Evolutionary conservation across 169 alveolate species (phyloP).

Genomic region (Babesia bigemina): DNA sequence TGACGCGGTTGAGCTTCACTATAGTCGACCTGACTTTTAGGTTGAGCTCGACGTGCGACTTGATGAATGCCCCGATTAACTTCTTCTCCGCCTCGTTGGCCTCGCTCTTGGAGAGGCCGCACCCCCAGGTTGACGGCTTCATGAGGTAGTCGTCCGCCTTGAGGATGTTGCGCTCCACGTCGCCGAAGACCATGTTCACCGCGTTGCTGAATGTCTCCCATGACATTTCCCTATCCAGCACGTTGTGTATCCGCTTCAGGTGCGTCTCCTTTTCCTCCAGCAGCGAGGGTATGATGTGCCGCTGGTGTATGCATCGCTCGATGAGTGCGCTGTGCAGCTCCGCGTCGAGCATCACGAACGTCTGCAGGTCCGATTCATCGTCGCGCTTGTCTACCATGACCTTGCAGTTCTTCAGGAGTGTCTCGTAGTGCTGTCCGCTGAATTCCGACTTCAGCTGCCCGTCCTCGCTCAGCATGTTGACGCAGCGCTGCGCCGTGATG

Average conservation of each 20-base stretch:
- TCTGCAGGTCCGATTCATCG: slow-evolving; percentile 43
- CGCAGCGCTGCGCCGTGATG: slow-evolving; percentile 66
- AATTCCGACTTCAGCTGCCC: slow-evolving; percentile 31
- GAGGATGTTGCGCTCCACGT: slow-evolving; percentile 47
- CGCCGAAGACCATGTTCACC: slow-evolving; percentile 54
- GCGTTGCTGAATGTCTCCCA: slow-evolving; percentile 65
- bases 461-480: slow-evolving; percentile 24
- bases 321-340: slow-evolving; percentile 51
- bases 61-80: slow-evolving; percentile 52
- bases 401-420: slow-evolving; percentile 31
- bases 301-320: slow-evolving; percentile 33
- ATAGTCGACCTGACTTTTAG: slow-evolving; percentile 46
- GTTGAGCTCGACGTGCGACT: slow-evolving; percentile 56
- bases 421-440: slow-evolving; percentile 29
- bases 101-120: slow-evolving; percentile 30
- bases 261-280: slow-evolving; percentile 57
- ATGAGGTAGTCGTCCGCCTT: slow-evolving; percentile 34
- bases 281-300: slow-evolving; percentile 58
- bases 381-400: slow-evolving; percentile 43
- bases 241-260: slow-evolving; percentile 39
- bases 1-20: slow-evolving; percentile 13
- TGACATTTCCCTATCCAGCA: slow-evolving; percentile 49
- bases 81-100: slow-evolving; percentile 58
- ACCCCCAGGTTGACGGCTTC: slow-evolving; percentile 66
- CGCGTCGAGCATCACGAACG: slow-evolving; percentile 66